A percentile compares a stretch with the other conserved stretches of the same genome.
Conservation (phyloP, 768 basidiomycete genomes). For the Sporobolomyces roseus region DNA sequence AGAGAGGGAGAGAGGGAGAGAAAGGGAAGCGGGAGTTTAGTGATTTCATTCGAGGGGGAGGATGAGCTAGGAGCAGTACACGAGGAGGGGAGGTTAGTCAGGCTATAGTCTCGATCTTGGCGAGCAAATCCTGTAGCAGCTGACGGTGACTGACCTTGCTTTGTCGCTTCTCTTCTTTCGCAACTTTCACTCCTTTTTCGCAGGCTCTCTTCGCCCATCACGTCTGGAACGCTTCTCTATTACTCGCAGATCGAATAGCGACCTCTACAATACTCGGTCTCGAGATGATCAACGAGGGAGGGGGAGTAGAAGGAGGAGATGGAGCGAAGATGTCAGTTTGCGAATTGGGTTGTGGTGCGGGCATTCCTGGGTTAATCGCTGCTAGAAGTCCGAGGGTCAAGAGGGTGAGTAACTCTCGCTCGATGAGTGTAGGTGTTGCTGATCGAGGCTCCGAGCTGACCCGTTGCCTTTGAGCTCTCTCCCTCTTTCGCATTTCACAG, state of each 20-base stretch:
- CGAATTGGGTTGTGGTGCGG: conserved; percentile 8
- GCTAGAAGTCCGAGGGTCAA: conserved; percentile 14
- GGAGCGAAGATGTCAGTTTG: background rate
- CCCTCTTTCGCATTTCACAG: background rate
- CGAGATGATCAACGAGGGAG: background rate
- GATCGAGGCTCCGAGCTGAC: background rate
- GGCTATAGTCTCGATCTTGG: too few relatives aligned
- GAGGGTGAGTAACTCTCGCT: background rate
- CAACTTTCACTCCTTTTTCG: background rate
- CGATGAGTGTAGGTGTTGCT: background rate
- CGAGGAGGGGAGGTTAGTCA: too few relatives aligned
- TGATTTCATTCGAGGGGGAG: too few relatives aligned
- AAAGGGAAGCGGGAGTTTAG: background rate
- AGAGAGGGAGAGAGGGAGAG: background rate
- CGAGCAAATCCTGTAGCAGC: too few relatives aligned
- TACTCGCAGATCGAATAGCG: conserved; percentile 12
- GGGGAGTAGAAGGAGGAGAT: background rate
- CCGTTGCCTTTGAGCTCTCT: background rate
- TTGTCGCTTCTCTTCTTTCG: background rate
- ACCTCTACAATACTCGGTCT: background rate
- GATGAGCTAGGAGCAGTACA: too few relatives aligned
- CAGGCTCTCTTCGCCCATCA: conserved; percentile 15
- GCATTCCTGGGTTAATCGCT: conserved; percentile 7
- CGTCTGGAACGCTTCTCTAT: conserved; percentile 18
- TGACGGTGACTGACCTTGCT: background rate